These are phyloP conservation scores for Mycena rebaudengoi DNA, from an alignment of 768 basidiomycete species.

Conservation along the genomic window DNA sequence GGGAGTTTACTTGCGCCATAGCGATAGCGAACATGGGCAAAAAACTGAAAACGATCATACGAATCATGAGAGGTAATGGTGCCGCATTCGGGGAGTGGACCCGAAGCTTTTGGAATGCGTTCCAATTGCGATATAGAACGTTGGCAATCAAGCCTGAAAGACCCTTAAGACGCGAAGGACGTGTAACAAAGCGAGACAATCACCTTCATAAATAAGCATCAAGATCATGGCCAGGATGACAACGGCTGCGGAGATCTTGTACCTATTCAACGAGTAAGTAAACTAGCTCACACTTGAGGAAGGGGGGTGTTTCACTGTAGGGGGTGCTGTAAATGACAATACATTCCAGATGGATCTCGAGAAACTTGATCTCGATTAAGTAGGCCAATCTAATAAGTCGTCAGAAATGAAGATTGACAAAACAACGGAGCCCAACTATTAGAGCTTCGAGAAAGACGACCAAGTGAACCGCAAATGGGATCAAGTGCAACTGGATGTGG, in stretches of 20 bases:
- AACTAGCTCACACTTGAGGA: neutral
- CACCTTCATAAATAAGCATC: conserved; percentile 9
- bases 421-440: neutral
- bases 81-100: conserved; percentile 2
- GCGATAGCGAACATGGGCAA: conserved; percentile 7
- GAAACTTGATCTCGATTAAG: neutral
- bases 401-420: neutral
- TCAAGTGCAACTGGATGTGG: neutral
- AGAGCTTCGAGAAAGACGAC: neutral
- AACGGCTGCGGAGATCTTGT: neutral
- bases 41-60: conserved; percentile 3
- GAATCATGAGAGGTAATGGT: conserved; percentile 1
- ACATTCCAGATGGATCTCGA: conserved; percentile 1
- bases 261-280: neutral
- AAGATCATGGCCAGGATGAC: conserved; percentile 2
- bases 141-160: neutral
- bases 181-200: neutral
- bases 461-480: neutral
- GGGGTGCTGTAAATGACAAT: neutral
- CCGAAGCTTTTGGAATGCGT: conserved; percentile 6
- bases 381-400: neutral
- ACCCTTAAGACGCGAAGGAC: neutral
- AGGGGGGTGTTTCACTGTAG: neutral
- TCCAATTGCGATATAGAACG: conserved; percentile 7
- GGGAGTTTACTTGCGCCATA: neutral